phyloP scores from a whole-genome alignment of 495 filamentous ascomycete species.

The Aspergillus sparsus region DNA sequence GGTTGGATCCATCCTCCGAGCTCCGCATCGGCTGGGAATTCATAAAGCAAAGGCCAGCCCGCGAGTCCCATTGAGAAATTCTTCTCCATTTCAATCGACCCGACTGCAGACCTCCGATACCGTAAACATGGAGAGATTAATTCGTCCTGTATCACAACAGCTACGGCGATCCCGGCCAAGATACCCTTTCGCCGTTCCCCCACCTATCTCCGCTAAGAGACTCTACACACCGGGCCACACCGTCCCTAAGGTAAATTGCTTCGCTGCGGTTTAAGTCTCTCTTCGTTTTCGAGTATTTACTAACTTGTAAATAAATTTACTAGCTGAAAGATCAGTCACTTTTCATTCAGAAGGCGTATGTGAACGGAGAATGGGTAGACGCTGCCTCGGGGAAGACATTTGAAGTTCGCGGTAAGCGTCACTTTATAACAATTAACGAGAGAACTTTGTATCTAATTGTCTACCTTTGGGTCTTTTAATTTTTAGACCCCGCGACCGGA shows the following conservation, averaged over 20 bases:
- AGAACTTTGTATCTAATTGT: neutral
- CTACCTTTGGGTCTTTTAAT: neutral
- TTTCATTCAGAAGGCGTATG: constrained; percentile 77
- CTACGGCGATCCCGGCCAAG: constrained; percentile 40
- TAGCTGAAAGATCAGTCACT: constrained; percentile 82
- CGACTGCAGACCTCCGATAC: neutral
- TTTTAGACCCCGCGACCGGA: constrained; percentile 74
- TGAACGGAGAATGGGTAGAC: constrained; percentile 82
- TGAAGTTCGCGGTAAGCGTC: constrained; percentile 63
- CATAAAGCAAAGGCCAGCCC: constrained; percentile 11
- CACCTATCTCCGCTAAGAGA: constrained; percentile 34
- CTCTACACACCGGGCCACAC: constrained; percentile 47
- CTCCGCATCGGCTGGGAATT: neutral
- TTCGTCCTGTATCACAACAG: constrained; percentile 43
- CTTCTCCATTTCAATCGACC: neutral
- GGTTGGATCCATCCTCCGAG: constrained; percentile 1
- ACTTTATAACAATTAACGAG: neutral
- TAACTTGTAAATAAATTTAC: neutral
- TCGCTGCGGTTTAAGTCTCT: too few relatives aligned
- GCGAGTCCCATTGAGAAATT: neutral
- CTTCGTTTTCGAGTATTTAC: neutral
- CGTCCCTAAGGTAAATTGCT: constrained; percentile 41
- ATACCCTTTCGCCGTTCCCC: constrained; percentile 45
- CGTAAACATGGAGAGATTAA: constrained; percentile 42
- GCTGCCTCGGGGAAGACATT: constrained; percentile 79